Evolutionary conservation across 1,139 yeast genomes (phyloP), one percentile per base, ranked within the genome.

Genomic region (Yamadazyma jaroonii): DNA sequence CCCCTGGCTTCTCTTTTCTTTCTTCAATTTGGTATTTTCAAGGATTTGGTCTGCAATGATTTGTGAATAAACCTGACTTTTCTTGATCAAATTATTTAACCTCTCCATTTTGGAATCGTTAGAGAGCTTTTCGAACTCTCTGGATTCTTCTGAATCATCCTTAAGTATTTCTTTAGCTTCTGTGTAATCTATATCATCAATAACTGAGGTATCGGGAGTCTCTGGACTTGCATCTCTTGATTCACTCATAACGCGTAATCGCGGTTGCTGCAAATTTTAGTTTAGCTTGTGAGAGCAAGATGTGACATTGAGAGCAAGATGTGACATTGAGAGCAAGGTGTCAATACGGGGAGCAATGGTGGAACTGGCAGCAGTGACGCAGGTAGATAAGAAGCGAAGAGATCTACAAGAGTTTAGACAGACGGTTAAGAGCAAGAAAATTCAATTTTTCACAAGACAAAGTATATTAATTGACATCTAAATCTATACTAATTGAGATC

Each of bases 31-130:
- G 4, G 43, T 41, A 12, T 41, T 39, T n/a, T 75, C 79, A 36
- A 81, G 55, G 37, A 89, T 70, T 22, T 89, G 82, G 39, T 87
- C 90, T 3, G 94, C 81, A 39, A 90, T 82, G 48, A 89, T 87
- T 43, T 81, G 76, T 1, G 96, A 84, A 59, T 86, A 90, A 3
- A 88, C 74, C 54, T 87, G 89, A 13, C 96, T 85, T 54, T 84
- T 83, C 52, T 84, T 84, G 14, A 90, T 88, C 48, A 90, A 67
- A 34, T 77, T 81, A 47, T 84, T 75, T 36, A 90, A 64, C 41
- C 87, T 69, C 39, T 75, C 73, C 33, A 87, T 61, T 52, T 86
- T 84, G 20, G 47, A 52, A 28, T 64, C 62, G 34, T 49, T 54
- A 3, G 74, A 61, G 11, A 76, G 55, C 2, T 50, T 45, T 35